Evolutionary conservation across 2,329 filamentous ascomycete species (phyloP).

Genomic region (Waltergamsia citrina): DNA sequence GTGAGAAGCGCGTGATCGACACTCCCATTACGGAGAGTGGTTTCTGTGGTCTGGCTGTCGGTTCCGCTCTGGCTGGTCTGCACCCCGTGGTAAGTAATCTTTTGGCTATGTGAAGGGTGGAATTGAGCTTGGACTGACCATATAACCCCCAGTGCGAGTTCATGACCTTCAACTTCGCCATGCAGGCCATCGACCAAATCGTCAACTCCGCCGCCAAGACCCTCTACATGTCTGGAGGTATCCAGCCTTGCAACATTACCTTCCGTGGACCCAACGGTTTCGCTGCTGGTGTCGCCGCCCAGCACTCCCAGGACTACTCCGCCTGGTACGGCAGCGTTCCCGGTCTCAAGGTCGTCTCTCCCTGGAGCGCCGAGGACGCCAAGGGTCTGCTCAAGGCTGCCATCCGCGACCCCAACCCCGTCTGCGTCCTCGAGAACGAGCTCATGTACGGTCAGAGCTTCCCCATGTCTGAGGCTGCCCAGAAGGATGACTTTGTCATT

Average conservation of each 20-base stretch:
- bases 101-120: background rate
- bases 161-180: slow-evolving; percentile 99
- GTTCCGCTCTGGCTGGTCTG: slow-evolving; percentile 87
- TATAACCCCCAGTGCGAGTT: slow-evolving; percentile 69
- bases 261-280: slow-evolving; percentile 99
- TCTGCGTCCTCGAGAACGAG: slow-evolving; percentile 85
- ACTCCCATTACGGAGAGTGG: slow-evolving; percentile 97
- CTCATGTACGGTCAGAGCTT: slow-evolving; percentile 87
- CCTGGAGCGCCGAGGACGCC: slow-evolving; percentile 95
- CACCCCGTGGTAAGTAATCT: slow-evolving; percentile 74
- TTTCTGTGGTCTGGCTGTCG: slow-evolving; percentile 87
- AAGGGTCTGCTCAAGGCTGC: slow-evolving; percentile 97
- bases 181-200: slow-evolving; percentile 99
- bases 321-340: slow-evolving; percentile 99
- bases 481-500: slow-evolving; percentile 92
- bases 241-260: slow-evolving; percentile 98
- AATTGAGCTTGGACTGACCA: background rate
- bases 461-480: slow-evolving; percentile 94
- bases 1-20: slow-evolving; percentile 95
- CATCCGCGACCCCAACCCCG: slow-evolving; percentile 96
- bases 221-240: slow-evolving; percentile 99
- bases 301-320: slow-evolving; percentile 98
- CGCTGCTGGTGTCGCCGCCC: slow-evolving; percentile 85
- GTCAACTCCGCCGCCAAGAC: slow-evolving; percentile 99
- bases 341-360: slow-evolving; percentile 90